Conservation (phyloP, 371 early-diverging fungal genomes). For the Mortierella polycephala region DNA sequence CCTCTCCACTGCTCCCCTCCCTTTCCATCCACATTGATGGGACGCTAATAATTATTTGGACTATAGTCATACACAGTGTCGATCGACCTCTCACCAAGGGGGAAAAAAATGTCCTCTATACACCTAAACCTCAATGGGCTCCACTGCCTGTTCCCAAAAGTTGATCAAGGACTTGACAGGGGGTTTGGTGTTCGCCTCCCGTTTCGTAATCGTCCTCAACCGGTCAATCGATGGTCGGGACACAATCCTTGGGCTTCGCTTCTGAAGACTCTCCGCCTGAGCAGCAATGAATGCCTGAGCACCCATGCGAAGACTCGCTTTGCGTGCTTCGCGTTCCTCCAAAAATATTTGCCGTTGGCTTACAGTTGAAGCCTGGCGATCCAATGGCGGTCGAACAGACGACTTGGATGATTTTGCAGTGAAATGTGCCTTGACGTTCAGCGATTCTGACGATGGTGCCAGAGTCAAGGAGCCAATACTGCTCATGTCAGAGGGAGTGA, state of each 20-base stretch:
- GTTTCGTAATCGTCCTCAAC: constrained; percentile 36
- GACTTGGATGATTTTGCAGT: background rate
- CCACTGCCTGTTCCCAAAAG: constrained; percentile 45
- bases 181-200: constrained; percentile 28
- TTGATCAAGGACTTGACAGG: constrained; percentile 44
- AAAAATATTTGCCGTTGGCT: constrained; percentile 25
- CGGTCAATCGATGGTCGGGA: constrained; percentile 45
- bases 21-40: too few relatives aligned
- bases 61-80: too few relatives aligned
- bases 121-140: constrained; percentile 21
- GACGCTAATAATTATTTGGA: too few relatives aligned
- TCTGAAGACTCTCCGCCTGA: constrained; percentile 27
- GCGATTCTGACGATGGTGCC: constrained; percentile 32
- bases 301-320: constrained; percentile 21
- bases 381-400: background rate
- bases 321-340: constrained; percentile 26
- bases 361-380: constrained; percentile 5
- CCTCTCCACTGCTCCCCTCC: too few relatives aligned
- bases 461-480: constrained; percentile 31
- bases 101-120: too few relatives aligned
- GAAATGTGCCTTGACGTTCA: constrained; percentile 10
- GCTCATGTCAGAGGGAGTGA: constrained; percentile 19
- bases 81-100: too few relatives aligned
- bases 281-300: constrained; percentile 27
- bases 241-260: constrained; percentile 16